Conservation (phyloP, 2,329 filamentous ascomycete genomes). For the Seiridium cupressi region DNA sequence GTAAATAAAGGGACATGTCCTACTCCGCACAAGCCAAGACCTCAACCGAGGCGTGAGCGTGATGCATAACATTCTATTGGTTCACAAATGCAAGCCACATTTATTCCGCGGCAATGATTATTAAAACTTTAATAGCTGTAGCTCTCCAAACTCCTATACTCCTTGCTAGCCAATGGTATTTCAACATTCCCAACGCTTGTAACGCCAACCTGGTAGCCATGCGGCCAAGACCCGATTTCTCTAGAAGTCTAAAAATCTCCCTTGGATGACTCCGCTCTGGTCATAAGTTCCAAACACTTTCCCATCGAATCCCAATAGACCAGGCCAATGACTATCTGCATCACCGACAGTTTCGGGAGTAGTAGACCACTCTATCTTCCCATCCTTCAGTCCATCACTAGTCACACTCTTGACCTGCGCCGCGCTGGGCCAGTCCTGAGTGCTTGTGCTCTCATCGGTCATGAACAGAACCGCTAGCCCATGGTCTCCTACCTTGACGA, state of each 20-base stretch:
- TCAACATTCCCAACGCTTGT: constrained; percentile 39
- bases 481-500: constrained; percentile 28
- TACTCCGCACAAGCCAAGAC: too few species aligned
- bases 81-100: too few species aligned
- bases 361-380: constrained; percentile 14
- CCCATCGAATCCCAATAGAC: background rate
- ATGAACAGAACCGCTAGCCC: constrained; percentile 34
- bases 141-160: too few species aligned
- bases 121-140: too few species aligned
- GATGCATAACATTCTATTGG: too few species aligned
- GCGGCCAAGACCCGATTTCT: constrained; percentile 41
- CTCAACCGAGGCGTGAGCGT: too few species aligned
- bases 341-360: background rate
- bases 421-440: constrained; percentile 32
- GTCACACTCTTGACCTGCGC: constrained; percentile 29
- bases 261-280: background rate
- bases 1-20: too few species aligned
- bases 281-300: constrained; percentile 1
- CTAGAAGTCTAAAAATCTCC: background rate
- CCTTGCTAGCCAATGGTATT: constrained; percentile 14
- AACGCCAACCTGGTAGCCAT: constrained; percentile 51
- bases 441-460: constrained; percentile 29
- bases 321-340: constrained; percentile 8
- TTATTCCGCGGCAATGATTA: too few species aligned
- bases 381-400: constrained; percentile 13